Percentiles rank a stretch among this genome's conserved stretches.
phyloP scores from a whole-genome alignment of 2,329 filamentous ascomycete species.

The Botrytis fabae region DNA sequence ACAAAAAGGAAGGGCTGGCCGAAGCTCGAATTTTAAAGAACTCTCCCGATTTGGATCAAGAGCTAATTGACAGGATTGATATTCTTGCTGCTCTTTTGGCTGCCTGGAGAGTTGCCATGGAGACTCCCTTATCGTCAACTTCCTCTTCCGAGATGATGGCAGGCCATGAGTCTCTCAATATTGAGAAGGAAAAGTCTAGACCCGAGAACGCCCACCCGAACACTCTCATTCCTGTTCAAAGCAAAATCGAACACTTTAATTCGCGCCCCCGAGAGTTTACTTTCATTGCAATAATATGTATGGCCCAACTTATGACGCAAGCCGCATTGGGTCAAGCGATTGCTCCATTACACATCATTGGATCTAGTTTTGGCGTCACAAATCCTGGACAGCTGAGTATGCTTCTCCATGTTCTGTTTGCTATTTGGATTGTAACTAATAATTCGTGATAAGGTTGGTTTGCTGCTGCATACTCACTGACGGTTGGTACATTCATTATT shows the following conservation, averaged over 20 bases:
- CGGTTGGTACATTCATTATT: slow-evolving; percentile 55
- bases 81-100: not conserved
- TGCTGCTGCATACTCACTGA: slow-evolving; percentile 58
- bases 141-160: not conserved
- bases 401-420: not conserved
- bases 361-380: slow-evolving; percentile 47
- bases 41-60: not conserved
- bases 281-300: slow-evolving; percentile 48
- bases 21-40: not conserved
- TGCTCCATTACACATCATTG: slow-evolving; percentile 51
- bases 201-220: not conserved
- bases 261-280: slow-evolving; percentile 39
- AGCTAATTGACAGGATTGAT: not conserved
- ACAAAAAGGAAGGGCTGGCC: not conserved
- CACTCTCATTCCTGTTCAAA: slow-evolving; percentile 24
- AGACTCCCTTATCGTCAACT: not conserved
- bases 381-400: slow-evolving; percentile 45
- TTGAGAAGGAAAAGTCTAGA: slow-evolving; percentile 8
- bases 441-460: slow-evolving; percentile 48
- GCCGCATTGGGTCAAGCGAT: slow-evolving; percentile 51
- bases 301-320: slow-evolving; percentile 51
- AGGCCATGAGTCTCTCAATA: not conserved
- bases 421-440: not conserved
- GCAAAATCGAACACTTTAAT: slow-evolving; percentile 18
- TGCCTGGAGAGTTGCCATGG: not conserved